Percentiles rank a stretch among this genome's conserved stretches.
Evolutionary conservation across 148 eudicot genomes (phyloP).

Genomic region (Selenicereus undatus): DNA sequence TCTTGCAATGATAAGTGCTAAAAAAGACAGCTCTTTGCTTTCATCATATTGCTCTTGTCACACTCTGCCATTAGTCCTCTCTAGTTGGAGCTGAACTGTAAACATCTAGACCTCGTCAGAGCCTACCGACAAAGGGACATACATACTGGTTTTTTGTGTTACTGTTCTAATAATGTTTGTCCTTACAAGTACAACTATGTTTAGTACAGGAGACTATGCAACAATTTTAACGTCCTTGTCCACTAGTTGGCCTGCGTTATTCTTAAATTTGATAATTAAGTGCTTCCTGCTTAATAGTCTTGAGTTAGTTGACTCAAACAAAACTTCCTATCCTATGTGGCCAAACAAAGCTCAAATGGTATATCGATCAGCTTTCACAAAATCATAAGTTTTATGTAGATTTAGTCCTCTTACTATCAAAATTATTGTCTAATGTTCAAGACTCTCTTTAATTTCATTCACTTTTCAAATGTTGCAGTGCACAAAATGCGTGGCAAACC

Average conservation of each 20-base stretch:
- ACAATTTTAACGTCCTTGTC: neutral
- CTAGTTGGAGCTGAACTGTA: neutral
- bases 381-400: neutral
- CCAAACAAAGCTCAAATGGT: neutral
- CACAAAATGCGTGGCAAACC: slow-evolving; percentile 77
- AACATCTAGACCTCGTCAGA: neutral
- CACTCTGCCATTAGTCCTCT: too few relatives aligned
- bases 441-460: neutral
- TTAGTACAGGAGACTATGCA: neutral
- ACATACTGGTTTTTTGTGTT: neutral
- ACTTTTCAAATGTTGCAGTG: slow-evolving; percentile 33
- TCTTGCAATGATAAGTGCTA: neutral
- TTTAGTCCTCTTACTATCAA: neutral
- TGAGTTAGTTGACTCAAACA: neutral
- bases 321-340: neutral
- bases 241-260: neutral
- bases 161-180: neutral
- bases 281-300: neutral
- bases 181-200: neutral
- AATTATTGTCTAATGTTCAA: neutral
- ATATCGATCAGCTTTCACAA: neutral
- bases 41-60: neutral
- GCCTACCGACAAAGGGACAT: neutral
- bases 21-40: neutral
- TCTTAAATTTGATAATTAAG: neutral